Evolutionary conservation across 179 eudicot genomes (phyloP), one percentile per base, ranked within the genome.

Genomic region (Silene vulgaris): DNA sequence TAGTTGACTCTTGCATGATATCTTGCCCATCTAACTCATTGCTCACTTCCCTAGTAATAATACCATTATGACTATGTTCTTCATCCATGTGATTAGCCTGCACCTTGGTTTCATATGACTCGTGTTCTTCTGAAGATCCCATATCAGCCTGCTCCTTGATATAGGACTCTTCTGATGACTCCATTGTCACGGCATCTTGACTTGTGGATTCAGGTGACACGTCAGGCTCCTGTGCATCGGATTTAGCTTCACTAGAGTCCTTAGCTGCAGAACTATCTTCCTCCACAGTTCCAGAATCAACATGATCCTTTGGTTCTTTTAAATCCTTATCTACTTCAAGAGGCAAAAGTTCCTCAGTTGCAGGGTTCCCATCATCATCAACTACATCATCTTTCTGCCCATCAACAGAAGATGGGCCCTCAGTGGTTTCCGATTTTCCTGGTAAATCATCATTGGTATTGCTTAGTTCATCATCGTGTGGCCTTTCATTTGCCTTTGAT

Each of bases 291-390:
- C 57, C 74, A 60, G 79, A 67, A 64, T 50, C 77, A 48, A 40
- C 64, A 59, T 52, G 72, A 70, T 54, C 81, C n/a, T 61, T 74
- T 35, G 57, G 71, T 35, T 84, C 83, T 83, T 75, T 57, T 45
- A 67, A 54, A 52, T 77, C 87, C 70, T 69, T 83, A 28, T 69
- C 81, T 76, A 81, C 87, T 52, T 85, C 83, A 68, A 69, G 69
- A 71, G 75, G 74, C 9, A 23, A 50, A 37, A 57, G 60, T 74
- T 80, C 75, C 70, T 82, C 85, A 69, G 65, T 26, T 21, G 78
- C 75, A 67, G 82, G 81, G 40, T 60, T 67, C 57, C 28, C 73
- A 30, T 79, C 85, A 40, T 37, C 78, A 61, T 78, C 87, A 73
- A 69, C 54, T 76, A 69, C 86, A 59, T 45, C 82, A 45, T 7